Base-by-base conservation (phyloP, 305 asterid species). In the Plantago coronopus region DNA sequence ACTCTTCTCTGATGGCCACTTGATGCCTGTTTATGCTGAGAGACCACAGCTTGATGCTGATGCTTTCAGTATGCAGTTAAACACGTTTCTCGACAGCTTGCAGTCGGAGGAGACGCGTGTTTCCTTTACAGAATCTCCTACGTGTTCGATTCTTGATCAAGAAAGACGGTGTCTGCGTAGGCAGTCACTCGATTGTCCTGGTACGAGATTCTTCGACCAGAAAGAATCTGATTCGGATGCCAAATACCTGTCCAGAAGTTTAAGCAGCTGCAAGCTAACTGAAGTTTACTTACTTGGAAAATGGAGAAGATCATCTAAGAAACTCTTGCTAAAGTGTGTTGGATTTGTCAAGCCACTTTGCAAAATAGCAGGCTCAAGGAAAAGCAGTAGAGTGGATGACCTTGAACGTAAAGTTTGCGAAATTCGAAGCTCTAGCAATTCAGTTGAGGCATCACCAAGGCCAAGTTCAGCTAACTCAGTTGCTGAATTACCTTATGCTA, bases 1-100 rank as follows among this genome's bases (percentile, higher is more conserved):
- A 40, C 78, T 86, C 27, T 86, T 86, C 50, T 80, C 77, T 10
- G 74, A 75, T 43, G 95, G 91, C 3, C 85, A 65, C 17, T 74
- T 86, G 66, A 74, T 69, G 80, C 89, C 95, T 3, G 12, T 71
- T 7, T 76, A 74, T 42, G 23, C 42, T 3, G 55, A 76, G 15
- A 68, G 59, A 62, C 55, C 80, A 20, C 67, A 55, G n/a, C 9
- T 14, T 3, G 57, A 62, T 40, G 18, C 69, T 3, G 57, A 62
- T 31, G 19, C 70, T 55, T 23, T 55, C 3, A 62, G 15, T 17
- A 50, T 7, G 22, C 2, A 61, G 1, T 62, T 76, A 2, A 34
- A 29, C 0, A 48, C 40, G 16, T 62, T 17, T 21, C 18, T 53
- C 13, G 58, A 53, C 37, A 21, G 17, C 22, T 51, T 14, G 37